phyloP scores from a whole-genome alignment of 2,329 filamentous ascomycete genomes.

The Leptographium galeiforme region DNA sequence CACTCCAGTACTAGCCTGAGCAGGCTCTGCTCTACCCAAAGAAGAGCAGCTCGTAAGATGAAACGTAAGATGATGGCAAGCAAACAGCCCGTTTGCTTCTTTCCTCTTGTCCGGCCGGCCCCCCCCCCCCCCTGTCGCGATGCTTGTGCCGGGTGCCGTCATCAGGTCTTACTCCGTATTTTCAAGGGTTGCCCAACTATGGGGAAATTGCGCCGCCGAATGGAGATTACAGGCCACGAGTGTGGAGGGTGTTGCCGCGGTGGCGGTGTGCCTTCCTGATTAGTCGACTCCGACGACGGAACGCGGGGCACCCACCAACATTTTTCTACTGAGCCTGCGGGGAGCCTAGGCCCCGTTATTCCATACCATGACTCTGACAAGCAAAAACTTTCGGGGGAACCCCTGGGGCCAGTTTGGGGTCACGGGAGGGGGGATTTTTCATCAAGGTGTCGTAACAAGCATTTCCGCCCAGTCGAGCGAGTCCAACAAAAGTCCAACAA shows the following conservation, averaged over 20 bases:
- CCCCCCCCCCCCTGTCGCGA: not conserved
- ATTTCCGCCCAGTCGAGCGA: too few relatives aligned
- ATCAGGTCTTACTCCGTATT: not conserved
- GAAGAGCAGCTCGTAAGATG: not conserved
- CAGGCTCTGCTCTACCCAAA: too few relatives aligned
- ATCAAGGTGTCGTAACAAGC: too few relatives aligned
- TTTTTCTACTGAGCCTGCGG: not conserved
- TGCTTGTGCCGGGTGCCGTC: too few relatives aligned
- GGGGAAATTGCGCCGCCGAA: not conserved
- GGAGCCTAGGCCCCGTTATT: not conserved
- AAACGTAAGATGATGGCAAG: not conserved
- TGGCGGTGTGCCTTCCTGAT: not conserved
- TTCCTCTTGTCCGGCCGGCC: constrained; percentile 1
- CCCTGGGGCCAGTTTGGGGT: too few relatives aligned
- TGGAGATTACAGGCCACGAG: not conserved
- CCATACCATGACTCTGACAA: too few relatives aligned
- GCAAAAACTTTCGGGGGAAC: too few relatives aligned
- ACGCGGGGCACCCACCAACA: not conserved
- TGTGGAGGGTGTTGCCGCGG: not conserved
- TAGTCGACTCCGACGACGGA: not conserved
- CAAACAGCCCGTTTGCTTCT: not conserved
- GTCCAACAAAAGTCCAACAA: too few relatives aligned
- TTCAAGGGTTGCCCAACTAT: not conserved
- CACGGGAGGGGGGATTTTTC: too few relatives aligned
- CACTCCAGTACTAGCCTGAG: too few relatives aligned